phyloP scores from a whole-genome alignment of 2,329 filamentous ascomycete species.

The Fusarium hainanense region DNA sequence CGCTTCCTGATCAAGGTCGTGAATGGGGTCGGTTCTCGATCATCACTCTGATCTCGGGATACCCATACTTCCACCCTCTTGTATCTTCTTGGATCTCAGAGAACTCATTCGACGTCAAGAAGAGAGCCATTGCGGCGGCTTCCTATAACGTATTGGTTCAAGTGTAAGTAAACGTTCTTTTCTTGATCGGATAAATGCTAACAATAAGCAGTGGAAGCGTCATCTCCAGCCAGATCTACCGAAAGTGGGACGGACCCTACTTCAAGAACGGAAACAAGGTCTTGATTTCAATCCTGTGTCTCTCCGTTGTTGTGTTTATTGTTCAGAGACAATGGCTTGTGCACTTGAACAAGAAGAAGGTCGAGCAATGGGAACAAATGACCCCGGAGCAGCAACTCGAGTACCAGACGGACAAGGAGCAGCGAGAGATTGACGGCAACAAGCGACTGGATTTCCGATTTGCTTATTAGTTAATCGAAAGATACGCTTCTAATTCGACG shows the following conservation, averaged over 20 bases:
- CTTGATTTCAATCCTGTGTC: constrained; percentile 62
- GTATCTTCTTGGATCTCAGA: constrained; percentile 62
- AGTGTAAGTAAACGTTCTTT: constrained; percentile 41
- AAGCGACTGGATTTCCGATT: constrained; percentile 64
- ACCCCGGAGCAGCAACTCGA: constrained; percentile 55
- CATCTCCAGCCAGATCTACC: constrained; percentile 60
- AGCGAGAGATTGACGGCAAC: constrained; percentile 60
- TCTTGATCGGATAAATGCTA: background rate
- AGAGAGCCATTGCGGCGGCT: constrained; percentile 59
- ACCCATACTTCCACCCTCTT: constrained; percentile 69
- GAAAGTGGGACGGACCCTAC: constrained; percentile 63
- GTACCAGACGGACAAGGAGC: constrained; percentile 59
- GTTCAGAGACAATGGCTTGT: constrained; percentile 58
- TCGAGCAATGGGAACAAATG: constrained; percentile 59
- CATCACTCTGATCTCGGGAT: constrained; percentile 63
- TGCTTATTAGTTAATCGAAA: constrained; percentile 48
- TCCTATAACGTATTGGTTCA: constrained; percentile 62
- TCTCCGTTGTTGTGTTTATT: constrained; percentile 62
- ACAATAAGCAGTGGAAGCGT: constrained; percentile 52
- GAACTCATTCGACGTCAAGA: constrained; percentile 62
- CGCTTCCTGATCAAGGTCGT: constrained; percentile 59
- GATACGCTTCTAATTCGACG: background rate
- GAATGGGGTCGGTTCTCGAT: constrained; percentile 65
- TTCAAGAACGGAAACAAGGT: constrained; percentile 69
- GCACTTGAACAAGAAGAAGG: constrained; percentile 61